Evolutionary conservation across 768 basidiomycete species (phyloP), one percentile per base, ranked within the genome.

Genomic region (Lactifluus volemus): DNA sequence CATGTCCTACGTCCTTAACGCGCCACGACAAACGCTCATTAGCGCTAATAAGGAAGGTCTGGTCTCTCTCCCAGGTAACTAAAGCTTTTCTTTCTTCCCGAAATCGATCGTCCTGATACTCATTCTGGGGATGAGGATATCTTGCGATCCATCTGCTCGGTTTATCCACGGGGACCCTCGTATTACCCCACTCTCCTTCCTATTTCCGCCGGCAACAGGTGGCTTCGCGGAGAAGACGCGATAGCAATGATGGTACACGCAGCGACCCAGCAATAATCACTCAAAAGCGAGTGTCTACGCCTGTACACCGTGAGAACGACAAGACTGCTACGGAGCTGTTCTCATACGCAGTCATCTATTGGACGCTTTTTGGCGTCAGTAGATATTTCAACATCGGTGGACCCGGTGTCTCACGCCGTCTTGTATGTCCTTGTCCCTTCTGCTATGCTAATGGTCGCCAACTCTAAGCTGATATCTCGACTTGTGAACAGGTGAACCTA

Each of bases 31-130:
- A 10, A 78, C 79, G 38, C 50, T 95, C 4, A 65, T 98, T 38
- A 84, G 81, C 38, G 80, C 83, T 19, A 98, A 99, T 76, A 97
- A 97, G 69, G 97, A 99, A 71, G 97, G 97, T 0, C 69, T 99
- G 21, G 77, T 88, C 36, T 93, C 90, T 1, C 77, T 96, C 19
- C 72, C 82, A 57, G 92, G 89, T 87, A 57, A 59, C 73, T 55
- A 4, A 25, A 25, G 19, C 14, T 4, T 11, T 30, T 10, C 25
- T n/a, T 38, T 21, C 8, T 39, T 19, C 7, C 29, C 6, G 6
- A 34, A 15, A 29, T 21, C 11, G 42, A 25, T 36, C 15, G 21
- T 44, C 4, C 19, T 55, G 14, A 53, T 55, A 49, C 32, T 49
- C 42, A 49, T 60, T 38, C 44, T 36, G 34, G 55, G 44, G 29